Evolutionary conservation across 352 stramenopile species (phyloP).

Genomic region (Thalassiosira delicatula): DNA sequence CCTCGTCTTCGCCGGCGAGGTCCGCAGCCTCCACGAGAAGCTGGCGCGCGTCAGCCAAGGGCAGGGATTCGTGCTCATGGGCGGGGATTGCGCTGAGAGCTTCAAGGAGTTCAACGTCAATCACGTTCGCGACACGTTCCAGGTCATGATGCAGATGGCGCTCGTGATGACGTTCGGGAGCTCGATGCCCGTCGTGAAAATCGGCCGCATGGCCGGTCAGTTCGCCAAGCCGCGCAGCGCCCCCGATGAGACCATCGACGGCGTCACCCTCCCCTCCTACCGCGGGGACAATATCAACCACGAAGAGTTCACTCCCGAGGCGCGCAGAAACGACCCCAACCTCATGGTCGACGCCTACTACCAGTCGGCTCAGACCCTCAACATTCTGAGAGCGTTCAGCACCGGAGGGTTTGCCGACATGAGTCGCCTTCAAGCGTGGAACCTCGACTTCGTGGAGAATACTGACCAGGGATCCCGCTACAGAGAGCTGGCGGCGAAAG

Average conservation of each 20-base stretch:
- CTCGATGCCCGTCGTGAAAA: slow-evolving; percentile 95
- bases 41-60: slow-evolving; percentile 92
- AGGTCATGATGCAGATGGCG: slow-evolving; percentile 96
- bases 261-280: slow-evolving; percentile 94
- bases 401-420: slow-evolving; percentile 96
- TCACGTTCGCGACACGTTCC: slow-evolving; percentile 89
- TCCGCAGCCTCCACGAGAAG: slow-evolving; percentile 88
- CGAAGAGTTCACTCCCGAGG: slow-evolving; percentile 90
- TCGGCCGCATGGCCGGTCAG: slow-evolving; percentile 97
- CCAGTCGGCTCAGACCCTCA: slow-evolving; percentile 96
- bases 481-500: slow-evolving; percentile 94
- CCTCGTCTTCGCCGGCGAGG: slow-evolving; percentile 96
- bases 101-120: slow-evolving; percentile 91
- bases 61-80: slow-evolving; percentile 97
- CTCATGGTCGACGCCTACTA: slow-evolving; percentile 97
- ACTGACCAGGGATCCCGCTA: slow-evolving; percentile 91
- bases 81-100: slow-evolving; percentile 96
- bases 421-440: slow-evolving; percentile 95
- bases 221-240: slow-evolving; percentile 97
- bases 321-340: slow-evolving; percentile 91
- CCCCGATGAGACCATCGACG: slow-evolving; percentile 92
- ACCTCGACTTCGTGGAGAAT: slow-evolving; percentile 97
- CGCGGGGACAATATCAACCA: slow-evolving; percentile 98
- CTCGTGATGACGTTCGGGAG: slow-evolving; percentile 96
- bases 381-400: slow-evolving; percentile 95